phyloP scores from a whole-genome alignment of 345 rosid species.

The Corchorus capsularis region DNA sequence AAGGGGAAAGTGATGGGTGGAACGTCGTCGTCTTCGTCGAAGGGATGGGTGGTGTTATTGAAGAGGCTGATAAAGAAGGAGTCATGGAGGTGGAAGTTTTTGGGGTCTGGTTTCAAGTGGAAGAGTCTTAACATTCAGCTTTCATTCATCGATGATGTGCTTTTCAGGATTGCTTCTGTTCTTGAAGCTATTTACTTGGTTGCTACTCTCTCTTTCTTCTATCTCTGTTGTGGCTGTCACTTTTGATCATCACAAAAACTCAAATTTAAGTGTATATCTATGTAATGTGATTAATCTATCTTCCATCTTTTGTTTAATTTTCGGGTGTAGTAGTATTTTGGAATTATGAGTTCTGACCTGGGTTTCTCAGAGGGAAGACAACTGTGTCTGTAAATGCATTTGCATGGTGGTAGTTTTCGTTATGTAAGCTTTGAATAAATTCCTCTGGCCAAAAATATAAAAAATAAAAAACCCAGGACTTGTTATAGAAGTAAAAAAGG shows the following conservation, averaged over 20 bases:
- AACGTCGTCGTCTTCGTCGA: not conserved
- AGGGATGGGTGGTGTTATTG: constrained; percentile 28
- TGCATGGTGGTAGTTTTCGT: too few relatives aligned
- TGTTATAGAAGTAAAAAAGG: too few relatives aligned
- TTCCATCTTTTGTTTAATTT: not conserved
- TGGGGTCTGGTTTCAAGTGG: constrained; percentile 46
- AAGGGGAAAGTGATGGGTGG: constrained; percentile 8
- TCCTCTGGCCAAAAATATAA: too few relatives aligned
- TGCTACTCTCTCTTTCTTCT: constrained; percentile 46
- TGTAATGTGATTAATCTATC: not conserved
- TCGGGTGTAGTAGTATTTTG: not conserved
- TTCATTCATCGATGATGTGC: constrained; percentile 40
- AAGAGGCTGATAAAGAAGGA: constrained; percentile 36
- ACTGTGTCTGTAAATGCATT: too few relatives aligned
- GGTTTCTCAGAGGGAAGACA: not conserved
- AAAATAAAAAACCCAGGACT: too few relatives aligned
- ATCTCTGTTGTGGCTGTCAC: constrained; percentile 50
- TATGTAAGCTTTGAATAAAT: too few relatives aligned
- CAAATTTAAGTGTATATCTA: too few relatives aligned
- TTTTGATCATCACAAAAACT: constrained; percentile 19
- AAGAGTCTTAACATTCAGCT: constrained; percentile 36
- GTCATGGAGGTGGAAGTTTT: constrained; percentile 35
- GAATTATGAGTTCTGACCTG: not conserved
- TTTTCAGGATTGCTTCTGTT: constrained; percentile 44
- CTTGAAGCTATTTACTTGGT: constrained; percentile 46